phyloP scores from a whole-genome alignment of 495 filamentous ascomycete genomes.

The Penicillium ucsense region DNA sequence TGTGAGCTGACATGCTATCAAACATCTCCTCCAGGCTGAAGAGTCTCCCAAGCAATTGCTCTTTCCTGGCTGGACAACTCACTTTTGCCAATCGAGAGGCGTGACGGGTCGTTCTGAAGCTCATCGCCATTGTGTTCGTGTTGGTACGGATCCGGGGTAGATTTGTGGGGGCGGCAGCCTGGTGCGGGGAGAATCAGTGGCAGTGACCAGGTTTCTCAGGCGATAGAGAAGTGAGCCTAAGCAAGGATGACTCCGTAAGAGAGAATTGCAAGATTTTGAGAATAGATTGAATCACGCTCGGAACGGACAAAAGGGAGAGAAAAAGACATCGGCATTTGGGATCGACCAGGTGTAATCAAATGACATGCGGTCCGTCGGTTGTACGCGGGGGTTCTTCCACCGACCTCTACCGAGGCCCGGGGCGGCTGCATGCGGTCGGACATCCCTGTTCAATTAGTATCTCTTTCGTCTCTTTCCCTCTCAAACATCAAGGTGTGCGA shows the following conservation, averaged over 20 bases:
- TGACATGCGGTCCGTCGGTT: conserved; percentile 16
- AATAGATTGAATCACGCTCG: too few species aligned
- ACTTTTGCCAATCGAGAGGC: conserved; percentile 28
- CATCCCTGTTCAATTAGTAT: not conserved
- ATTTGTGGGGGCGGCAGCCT: conserved; percentile 12
- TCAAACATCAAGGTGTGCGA: not conserved
- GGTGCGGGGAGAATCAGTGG: conserved; percentile 10
- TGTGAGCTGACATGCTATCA: not conserved
- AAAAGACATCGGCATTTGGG: conserved; percentile 4
- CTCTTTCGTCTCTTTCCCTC: not conserved
- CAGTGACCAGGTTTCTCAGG: too few species aligned
- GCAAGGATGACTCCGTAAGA: too few species aligned
- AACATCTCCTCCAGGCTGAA: too few species aligned
- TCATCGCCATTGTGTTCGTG: conserved; percentile 20
- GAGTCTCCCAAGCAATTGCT: too few species aligned
- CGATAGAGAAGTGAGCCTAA: too few species aligned
- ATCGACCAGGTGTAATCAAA: conserved; percentile 6
- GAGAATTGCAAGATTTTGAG: too few species aligned
- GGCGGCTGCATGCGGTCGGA: conserved; percentile 20
- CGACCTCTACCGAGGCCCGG: conserved; percentile 21
- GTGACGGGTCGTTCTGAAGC: conserved; percentile 32
- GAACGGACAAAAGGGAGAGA: conserved; percentile 3
- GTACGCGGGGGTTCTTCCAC: conserved; percentile 20
- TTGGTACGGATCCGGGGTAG: conserved; percentile 13
- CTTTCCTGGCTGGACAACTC: not conserved